Base-by-base conservation (phyloP, 345 rosid species). In the Hibiscus trionum region DNA sequence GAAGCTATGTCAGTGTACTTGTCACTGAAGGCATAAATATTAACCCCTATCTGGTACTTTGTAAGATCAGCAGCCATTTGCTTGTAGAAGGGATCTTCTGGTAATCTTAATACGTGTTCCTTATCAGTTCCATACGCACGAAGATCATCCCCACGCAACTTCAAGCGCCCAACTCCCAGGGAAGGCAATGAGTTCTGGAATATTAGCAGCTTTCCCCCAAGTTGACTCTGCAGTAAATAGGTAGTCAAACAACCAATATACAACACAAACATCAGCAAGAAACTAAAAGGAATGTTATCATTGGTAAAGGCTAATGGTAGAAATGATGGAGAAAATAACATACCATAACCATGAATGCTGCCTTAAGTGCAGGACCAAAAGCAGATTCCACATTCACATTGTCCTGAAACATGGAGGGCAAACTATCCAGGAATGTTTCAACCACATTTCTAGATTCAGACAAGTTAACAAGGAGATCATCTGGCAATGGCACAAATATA, bases 31-130 rank as follows among this genome's bases (percentile, higher is more conserved):
- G 96, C 97, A 71, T 93, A 93, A 65, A 93, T 75, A 84, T 96
- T 91, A 65, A 88, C 93, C 75, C 91, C 97, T 79, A 93, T 91
- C 88, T 96, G 98, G 76, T 76, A 89, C 85, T 96, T 96, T 71
- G 99, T 89, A 73, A 91, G 88, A 87, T 96, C 99, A 29, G 99
- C 99, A 84, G 99, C 98, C 97, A 93, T 89, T 83, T 93, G 96
- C 80, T 96, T 96, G 75, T 93, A 93, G 77, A 91, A 96, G 63
- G 89, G 87, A 78, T 96, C 98, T 81, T 96, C 99, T 68, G 98
- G 88, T 74, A 88, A 73, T 79, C 99, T 86, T 76, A 96, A 84
- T 26, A 83, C 29, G 79, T 86, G 80, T 75, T 96, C 99, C 80
- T 93, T 96, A 75, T 96, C 98, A 35, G 99, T 93, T 70, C 99